A percentile compares a stretch with the other conserved stretches of the same genome.
Conservation (phyloP, 148 eudicot genomes). For the Dysphania ambrosioides region DNA sequence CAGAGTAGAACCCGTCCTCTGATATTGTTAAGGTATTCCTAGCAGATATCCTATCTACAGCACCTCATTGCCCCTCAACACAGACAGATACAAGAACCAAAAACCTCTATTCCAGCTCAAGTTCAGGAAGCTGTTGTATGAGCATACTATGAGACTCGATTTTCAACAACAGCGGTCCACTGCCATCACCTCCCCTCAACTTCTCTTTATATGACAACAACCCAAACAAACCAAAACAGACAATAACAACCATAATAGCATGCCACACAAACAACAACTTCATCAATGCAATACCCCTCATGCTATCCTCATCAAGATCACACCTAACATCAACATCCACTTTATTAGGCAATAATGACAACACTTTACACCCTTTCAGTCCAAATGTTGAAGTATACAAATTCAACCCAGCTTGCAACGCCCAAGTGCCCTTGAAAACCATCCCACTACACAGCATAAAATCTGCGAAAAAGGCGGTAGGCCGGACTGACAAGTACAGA, state of each 20-base stretch:
- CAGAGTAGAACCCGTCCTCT: background rate
- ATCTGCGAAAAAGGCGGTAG: conserved; percentile 80
- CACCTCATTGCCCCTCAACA: background rate
- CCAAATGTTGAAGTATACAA: conserved; percentile 59
- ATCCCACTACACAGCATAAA: conserved; percentile 59
- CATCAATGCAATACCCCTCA: conserved; percentile 64
- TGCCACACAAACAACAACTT: conserved; percentile 67
- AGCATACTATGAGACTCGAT: conserved; percentile 50
- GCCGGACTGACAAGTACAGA: too few relatives aligned
- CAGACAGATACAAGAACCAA: background rate
- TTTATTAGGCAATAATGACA: conserved; percentile 28
- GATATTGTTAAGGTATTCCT: too few relatives aligned
- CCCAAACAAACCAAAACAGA: conserved; percentile 48
- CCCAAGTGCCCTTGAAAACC: conserved; percentile 75
- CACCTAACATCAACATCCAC: conserved; percentile 66
- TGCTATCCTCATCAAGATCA: conserved; percentile 67
- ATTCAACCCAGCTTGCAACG: conserved; percentile 66
- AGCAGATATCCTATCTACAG: conserved; percentile 12
- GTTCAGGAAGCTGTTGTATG: conserved; percentile 44
- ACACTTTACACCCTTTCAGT: conserved; percentile 55
- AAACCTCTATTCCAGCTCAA: conserved; percentile 44
- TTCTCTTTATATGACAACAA: conserved; percentile 40
- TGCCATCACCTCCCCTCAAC: conserved; percentile 44
- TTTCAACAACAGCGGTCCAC: conserved; percentile 51
- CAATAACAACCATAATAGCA: conserved; percentile 44